Evolutionary conservation across 805 yeast species (phyloP).

Genomic region (Candida parachauliodes): DNA sequence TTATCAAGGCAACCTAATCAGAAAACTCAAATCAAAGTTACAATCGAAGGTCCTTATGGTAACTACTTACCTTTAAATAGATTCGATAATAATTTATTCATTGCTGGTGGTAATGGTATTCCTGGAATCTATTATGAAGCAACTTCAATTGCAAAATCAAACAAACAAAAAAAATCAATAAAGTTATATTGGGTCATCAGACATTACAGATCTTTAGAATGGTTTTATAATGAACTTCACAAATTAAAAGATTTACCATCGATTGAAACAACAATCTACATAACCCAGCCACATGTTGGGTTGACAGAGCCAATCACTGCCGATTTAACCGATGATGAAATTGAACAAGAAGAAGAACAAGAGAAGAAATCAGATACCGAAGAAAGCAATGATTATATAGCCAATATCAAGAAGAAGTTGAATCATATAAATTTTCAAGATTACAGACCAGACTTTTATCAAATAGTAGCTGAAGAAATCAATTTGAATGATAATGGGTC

Average conservation of each 20-base stretch:
- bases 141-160: constrained; percentile 15
- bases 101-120: constrained; percentile 76
- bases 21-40: constrained; percentile 26
- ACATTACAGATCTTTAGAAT: constrained; percentile 44
- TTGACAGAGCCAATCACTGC: constrained; percentile 4
- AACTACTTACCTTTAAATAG: constrained; percentile 42
- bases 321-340: constrained; percentile 8
- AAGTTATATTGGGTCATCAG: constrained; percentile 65
- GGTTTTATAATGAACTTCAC: constrained; percentile 44
- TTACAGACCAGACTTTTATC: constrained; percentile 39
- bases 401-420: constrained; percentile 21
- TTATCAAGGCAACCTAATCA: constrained; percentile 26
- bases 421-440: constrained; percentile 15
- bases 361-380: constrained; percentile 6
- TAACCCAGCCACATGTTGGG: constrained; percentile 21
- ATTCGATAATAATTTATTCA: constrained; percentile 51
- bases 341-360: constrained; percentile 7
- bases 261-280: constrained; percentile 24
- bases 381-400: constrained; percentile 17
- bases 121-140: constrained; percentile 51
- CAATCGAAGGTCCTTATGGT: constrained; percentile 48
- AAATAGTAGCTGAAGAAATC: constrained; percentile 33
- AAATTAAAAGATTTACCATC: constrained; percentile 17
- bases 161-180: constrained; percentile 11
- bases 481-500: constrained; percentile 26